These are phyloP conservation scores for Lachancea kluyveri DNA, from an alignment of 805 yeast species.

Conservation along the genomic window DNA sequence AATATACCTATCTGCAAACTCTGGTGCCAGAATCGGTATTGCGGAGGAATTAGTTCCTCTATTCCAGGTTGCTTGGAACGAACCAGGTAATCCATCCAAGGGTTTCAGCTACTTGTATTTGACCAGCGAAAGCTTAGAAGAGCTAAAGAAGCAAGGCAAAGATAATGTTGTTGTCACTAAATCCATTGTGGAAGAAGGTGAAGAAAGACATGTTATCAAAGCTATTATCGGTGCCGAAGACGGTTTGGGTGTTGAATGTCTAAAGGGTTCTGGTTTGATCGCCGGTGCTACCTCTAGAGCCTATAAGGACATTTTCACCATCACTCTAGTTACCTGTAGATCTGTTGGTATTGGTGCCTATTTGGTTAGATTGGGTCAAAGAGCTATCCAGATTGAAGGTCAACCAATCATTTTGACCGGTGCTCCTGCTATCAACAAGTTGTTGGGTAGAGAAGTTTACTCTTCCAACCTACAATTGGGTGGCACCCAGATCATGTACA, in stretches of 20 bases:
- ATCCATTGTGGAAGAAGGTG: slow-evolving; percentile 76
- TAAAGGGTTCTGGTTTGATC: slow-evolving; percentile 95
- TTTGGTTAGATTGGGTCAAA: slow-evolving; percentile 94
- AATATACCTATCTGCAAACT: slow-evolving; percentile 92
- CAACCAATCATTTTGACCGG: slow-evolving; percentile 98
- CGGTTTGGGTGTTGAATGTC: slow-evolving; percentile 97
- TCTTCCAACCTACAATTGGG: slow-evolving; percentile 96
- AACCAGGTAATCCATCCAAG: slow-evolving; percentile 62
- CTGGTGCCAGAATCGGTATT: slow-evolving; percentile 98
- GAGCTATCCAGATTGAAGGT: slow-evolving; percentile 98
- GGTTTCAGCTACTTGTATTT: slow-evolving; percentile 90
- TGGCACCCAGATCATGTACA: slow-evolving; percentile 98
- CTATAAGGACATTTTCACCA: slow-evolving; percentile 93
- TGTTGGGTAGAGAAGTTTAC: slow-evolving; percentile 95
- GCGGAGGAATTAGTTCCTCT: slow-evolving; percentile 92
- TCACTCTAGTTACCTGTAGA: slow-evolving; percentile 98
- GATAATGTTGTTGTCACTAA: slow-evolving; percentile 65
- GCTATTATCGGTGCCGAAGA: slow-evolving; percentile 91
- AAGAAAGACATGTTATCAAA: slow-evolving; percentile 72
- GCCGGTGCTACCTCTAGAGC: slow-evolving; percentile 99
- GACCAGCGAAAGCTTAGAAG: slow-evolving; percentile 55
- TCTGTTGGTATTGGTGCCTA: slow-evolving; percentile 99
- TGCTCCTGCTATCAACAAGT: slow-evolving; percentile 97
- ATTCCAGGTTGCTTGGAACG: slow-evolving; percentile 91
- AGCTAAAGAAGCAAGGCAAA: slow-evolving; percentile 54